phyloP scores from a whole-genome alignment of 345 rosid genomes.

The Sisymbrium altissimum region DNA sequence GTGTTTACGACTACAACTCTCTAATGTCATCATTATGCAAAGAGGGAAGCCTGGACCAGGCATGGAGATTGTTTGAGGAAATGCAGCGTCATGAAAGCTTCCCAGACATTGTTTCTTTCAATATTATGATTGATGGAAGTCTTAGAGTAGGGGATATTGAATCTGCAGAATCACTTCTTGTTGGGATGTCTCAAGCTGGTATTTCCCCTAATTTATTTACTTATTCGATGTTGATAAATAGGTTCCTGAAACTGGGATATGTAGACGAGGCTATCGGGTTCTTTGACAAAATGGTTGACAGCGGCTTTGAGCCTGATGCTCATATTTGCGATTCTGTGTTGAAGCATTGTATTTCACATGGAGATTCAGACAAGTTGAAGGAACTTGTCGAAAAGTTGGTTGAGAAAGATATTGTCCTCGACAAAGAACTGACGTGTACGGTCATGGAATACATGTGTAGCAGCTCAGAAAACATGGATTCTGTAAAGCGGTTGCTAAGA shows the following conservation, averaged over 20 bases:
- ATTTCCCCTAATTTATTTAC: constrained; percentile 51
- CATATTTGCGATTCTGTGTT: constrained; percentile 54
- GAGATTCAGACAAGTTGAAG: constrained; percentile 46
- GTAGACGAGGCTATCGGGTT: constrained; percentile 48
- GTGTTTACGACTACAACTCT: constrained; percentile 46
- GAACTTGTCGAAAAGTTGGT: constrained; percentile 50
- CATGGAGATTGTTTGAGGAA: constrained; percentile 56
- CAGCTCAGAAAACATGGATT: constrained; percentile 35
- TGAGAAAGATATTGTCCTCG: constrained; percentile 46
- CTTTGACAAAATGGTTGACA: constrained; percentile 55
- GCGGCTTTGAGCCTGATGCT: constrained; percentile 48
- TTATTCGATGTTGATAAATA: constrained; percentile 50
- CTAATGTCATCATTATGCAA: constrained; percentile 54
- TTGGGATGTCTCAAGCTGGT: constrained; percentile 50
- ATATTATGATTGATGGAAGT: constrained; percentile 56
- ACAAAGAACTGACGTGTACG: constrained; percentile 43
- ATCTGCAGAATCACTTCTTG: constrained; percentile 46
- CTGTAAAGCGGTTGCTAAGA: constrained; percentile 40
- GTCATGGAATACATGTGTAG: constrained; percentile 52
- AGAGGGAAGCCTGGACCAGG: constrained; percentile 63
- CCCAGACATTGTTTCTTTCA: constrained; percentile 50
- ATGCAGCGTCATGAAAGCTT: constrained; percentile 33
- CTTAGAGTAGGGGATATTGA: constrained; percentile 50
- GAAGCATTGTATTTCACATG: constrained; percentile 44
- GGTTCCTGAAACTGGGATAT: constrained; percentile 54